These are phyloP conservation scores for Fraxinus baroniana DNA, from an alignment of 305 asterid genomes.

Conservation along the genomic window DNA sequence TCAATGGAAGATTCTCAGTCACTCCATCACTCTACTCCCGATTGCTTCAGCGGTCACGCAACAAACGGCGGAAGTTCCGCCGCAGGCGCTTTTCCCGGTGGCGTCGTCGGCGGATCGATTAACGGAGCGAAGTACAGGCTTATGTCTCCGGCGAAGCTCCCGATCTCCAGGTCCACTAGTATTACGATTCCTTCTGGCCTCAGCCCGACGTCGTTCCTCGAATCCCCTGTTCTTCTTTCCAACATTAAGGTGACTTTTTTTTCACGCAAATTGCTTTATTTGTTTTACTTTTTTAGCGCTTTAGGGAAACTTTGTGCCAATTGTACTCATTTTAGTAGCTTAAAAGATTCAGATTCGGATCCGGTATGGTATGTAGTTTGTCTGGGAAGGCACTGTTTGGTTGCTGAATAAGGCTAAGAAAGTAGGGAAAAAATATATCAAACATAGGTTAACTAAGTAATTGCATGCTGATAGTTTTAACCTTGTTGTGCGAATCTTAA, in stretches of 20 bases:
- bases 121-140: slow-evolving; percentile 80
- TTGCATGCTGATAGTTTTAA: not conserved
- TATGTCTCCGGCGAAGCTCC: slow-evolving; percentile 98
- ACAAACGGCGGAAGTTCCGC: slow-evolving; percentile 18
- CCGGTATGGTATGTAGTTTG: slow-evolving; percentile 9
- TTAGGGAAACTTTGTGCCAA: slow-evolving; percentile 12
- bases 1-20: slow-evolving; percentile 61
- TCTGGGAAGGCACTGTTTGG: not conserved
- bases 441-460: not conserved
- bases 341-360: slow-evolving; percentile 34
- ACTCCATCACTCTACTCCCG: slow-evolving; percentile 33
- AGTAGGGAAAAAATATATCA: not conserved
- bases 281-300: not conserved
- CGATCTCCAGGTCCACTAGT: slow-evolving; percentile 87
- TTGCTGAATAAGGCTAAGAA: not conserved
- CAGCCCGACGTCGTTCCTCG: slow-evolving; percentile 93
- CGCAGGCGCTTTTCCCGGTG: slow-evolving; percentile 13
- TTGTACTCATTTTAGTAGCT: slow-evolving; percentile 18
- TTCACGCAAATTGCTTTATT: slow-evolving; percentile 6
- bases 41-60: slow-evolving; percentile 25
- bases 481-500: not conserved
- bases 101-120: slow-evolving; percentile 41
- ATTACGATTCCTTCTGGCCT: slow-evolving; percentile 88
- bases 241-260: slow-evolving; percentile 67
- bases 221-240: slow-evolving; percentile 93